Base-by-base conservation (phyloP, 2,329 filamentous ascomycete genomes). In the Calonectria hongkongensis region DNA sequence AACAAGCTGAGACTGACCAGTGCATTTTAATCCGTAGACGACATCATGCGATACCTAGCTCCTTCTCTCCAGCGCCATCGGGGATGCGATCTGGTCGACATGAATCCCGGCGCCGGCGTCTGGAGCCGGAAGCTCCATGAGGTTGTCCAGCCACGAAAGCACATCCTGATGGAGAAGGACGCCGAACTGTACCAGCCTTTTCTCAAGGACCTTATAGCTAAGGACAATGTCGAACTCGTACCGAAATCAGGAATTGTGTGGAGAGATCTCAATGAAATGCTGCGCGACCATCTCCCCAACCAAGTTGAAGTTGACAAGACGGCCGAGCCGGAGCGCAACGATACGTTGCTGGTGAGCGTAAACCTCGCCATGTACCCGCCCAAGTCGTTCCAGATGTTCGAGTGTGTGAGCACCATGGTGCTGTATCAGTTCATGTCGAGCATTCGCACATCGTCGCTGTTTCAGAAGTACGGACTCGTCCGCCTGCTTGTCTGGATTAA, bases 41-140 rank as follows among this genome's bases (percentile, higher is more conserved):
- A 96, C 78, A 86, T 94, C 16, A 78, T 98, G 56, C 82, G 90
- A 8, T 94, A 94, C 73, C 85, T 97, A n/a, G 91, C 89, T 2
- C 89, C 90, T 1, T 92, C 91, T 3, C 88, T 98, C 21, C 85
- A 91, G 41, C 89, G 91, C 54, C 93, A 97, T 82, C 86, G 88
- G 63, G 94, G 94, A 67, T 95, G 96, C 84, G 95, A 98, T 79
- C 89, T 98, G 54, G 87, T 99, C 78, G 96, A 98, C 81, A 86
- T 98, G 69, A 95, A 96, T 82, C 96, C 96, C 0, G 95, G 95
- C 16, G 86, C 86, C 1, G 95, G 95, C 10, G 67, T 98, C 2
- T 97, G 94, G 91, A 98, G 96, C 41, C 87, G 87, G 33, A 94
- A 93, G 79, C 86, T 98, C 0, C 92, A 98, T 81, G 88, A 94